A percentile compares a stretch with the other conserved stretches of the same genome.
Conservation (phyloP, 495 filamentous ascomycete species). For the Podospora bellae-mahoneyi region DNA sequence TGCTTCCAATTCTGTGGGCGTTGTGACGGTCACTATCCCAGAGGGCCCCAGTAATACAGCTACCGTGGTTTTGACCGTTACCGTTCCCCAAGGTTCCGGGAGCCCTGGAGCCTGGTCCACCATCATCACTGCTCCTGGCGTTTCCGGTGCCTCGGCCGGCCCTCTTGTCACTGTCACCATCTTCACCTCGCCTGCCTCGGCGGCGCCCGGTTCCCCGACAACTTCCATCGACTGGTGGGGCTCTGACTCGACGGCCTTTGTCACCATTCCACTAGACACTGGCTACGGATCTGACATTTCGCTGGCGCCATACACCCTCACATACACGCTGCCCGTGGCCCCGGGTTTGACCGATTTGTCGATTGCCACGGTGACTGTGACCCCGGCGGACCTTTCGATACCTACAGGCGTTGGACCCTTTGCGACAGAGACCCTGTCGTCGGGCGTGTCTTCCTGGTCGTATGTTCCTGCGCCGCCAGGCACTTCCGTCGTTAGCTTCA, state of each 20-base stretch:
- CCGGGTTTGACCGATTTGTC: not conserved
- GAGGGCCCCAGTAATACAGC: not conserved
- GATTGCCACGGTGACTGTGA: not conserved
- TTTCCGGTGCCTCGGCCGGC: not conserved
- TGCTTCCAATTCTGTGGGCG: not conserved
- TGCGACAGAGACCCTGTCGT: not conserved
- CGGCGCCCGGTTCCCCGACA: too few species aligned
- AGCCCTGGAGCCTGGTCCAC: conserved; percentile 5
- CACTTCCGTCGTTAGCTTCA: not conserved
- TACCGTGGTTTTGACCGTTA: not conserved
- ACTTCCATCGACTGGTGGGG: not conserved
- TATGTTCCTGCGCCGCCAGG: not conserved
- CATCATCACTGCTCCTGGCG: conserved; percentile 1
- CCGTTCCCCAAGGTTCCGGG: not conserved
- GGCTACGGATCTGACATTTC: not conserved
- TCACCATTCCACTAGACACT: not conserved
- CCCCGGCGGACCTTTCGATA: not conserved
- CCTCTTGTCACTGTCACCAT: not conserved
- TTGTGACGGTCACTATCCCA: not conserved
- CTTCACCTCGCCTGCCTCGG: not conserved
- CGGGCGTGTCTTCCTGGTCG: not conserved
- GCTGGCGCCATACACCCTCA: not conserved
- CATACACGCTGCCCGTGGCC: not conserved
- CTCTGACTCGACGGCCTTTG: not conserved
- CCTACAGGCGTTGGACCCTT: conserved; percentile 1